Percentiles rank a stretch among this genome's conserved stretches.
These are phyloP conservation scores for Calocybe cyanea DNA, from an alignment of 768 basidiomycete genomes.

Conservation along the genomic window DNA sequence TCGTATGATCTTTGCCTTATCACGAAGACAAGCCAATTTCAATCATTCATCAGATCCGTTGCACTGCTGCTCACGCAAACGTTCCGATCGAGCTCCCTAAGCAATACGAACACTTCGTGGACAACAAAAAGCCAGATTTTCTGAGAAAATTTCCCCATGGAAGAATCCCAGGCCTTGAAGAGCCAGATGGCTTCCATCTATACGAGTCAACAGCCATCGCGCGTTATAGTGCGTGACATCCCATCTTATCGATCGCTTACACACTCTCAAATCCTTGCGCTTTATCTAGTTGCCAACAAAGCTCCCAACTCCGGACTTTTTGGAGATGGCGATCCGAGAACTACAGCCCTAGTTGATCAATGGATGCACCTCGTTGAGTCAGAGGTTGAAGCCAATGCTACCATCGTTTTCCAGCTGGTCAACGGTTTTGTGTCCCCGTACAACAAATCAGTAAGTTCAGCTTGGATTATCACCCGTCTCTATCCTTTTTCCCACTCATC, in stretches of 20 bases:
- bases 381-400: slow-evolving; percentile 47
- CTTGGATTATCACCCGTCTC: neutral
- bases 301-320: slow-evolving; percentile 78
- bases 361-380: slow-evolving; percentile 74
- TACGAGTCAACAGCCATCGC: slow-evolving; percentile 79
- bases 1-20: too few species aligned
- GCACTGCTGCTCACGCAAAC: slow-evolving; percentile 56
- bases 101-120: slow-evolving; percentile 56
- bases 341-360: slow-evolving; percentile 77
- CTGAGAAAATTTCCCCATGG: slow-evolving; percentile 71
- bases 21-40: too few species aligned
- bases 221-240: slow-evolving; percentile 41
- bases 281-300: slow-evolving; percentile 41
- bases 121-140: slow-evolving; percentile 71
- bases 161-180: slow-evolving; percentile 81
- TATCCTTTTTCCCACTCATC: neutral
- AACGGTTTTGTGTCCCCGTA: slow-evolving; percentile 53
- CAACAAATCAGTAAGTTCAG: slow-evolving; percentile 61
- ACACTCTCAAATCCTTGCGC: neutral
- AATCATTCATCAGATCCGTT: slow-evolving; percentile 37
- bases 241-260: slow-evolving; percentile 7
- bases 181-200: slow-evolving; percentile 68
- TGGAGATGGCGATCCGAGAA: slow-evolving; percentile 50
- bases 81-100: slow-evolving; percentile 51
- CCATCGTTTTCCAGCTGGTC: slow-evolving; percentile 37